Percentiles rank a stretch among this genome's conserved stretches.
phyloP scores from a whole-genome alignment of 306 rosid species.

The Cucumis hystrix region DNA sequence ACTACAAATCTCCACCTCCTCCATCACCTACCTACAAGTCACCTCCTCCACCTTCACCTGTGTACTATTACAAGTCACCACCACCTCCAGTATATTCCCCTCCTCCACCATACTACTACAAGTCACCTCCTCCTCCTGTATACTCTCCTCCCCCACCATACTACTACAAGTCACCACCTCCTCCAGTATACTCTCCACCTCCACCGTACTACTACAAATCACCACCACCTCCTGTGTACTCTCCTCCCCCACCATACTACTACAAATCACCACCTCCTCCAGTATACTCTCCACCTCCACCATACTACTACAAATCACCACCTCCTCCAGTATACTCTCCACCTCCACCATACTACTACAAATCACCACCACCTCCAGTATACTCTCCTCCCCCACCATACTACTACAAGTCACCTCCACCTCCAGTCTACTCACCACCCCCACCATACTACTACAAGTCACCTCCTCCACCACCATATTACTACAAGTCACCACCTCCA shows the following conservation, averaged over 20 bases:
- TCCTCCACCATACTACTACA: slow-evolving; percentile 13
- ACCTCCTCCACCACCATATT: slow-evolving; percentile 2
- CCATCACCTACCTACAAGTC: slow-evolving; percentile 12
- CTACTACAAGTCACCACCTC: slow-evolving; percentile 9
- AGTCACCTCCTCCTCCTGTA: not conserved
- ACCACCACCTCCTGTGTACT: not conserved
- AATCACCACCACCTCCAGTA: slow-evolving; percentile 12
- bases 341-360: slow-evolving; percentile 3
- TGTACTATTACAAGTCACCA: not conserved
- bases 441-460: slow-evolving; percentile 4
- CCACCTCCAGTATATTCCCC: slow-evolving; percentile 2
- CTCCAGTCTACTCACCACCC: not conserved
- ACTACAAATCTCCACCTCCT: slow-evolving; percentile 11
- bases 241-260: slow-evolving; percentile 34
- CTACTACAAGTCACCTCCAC: slow-evolving; percentile 12
- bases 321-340: slow-evolving; percentile 5
- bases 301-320: slow-evolving; percentile 2
- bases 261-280: slow-evolving; percentile 32
- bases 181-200: slow-evolving; percentile 17
- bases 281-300: not conserved
- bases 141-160: slow-evolving; percentile 22
- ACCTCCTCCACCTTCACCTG: slow-evolving; percentile 1
- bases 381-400: not conserved
- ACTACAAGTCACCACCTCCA: not conserved
- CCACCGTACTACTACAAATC: slow-evolving; percentile 18